Evolutionary conservation across 2,329 filamentous ascomycete genomes (phyloP).

Genomic region (Ophiostoma piceae): DNA sequence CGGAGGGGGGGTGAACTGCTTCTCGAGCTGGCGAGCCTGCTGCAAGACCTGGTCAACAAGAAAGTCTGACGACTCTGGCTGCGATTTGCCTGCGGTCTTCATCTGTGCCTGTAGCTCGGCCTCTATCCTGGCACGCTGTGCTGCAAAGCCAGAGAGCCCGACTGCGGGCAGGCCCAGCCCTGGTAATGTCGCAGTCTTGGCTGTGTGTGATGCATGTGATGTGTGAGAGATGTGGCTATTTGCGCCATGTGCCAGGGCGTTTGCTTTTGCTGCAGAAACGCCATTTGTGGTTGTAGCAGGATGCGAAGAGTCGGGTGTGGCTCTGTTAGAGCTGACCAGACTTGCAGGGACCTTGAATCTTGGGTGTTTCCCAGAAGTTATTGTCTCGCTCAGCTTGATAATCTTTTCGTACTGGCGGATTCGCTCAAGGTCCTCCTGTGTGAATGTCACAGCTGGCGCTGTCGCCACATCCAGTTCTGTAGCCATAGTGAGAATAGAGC

Average conservation of each 20-base stretch:
- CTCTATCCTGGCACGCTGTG: constrained; percentile 79
- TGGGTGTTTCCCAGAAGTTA: constrained; percentile 71
- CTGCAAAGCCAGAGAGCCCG: constrained; percentile 65
- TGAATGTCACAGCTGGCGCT: constrained; percentile 30
- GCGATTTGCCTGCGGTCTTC: constrained; percentile 53
- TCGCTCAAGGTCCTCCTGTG: constrained; percentile 50
- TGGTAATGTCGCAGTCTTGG: constrained; percentile 13
- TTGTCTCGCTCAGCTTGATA: constrained; percentile 70
- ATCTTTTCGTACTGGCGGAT: constrained; percentile 73
- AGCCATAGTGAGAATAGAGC: constrained; percentile 25
- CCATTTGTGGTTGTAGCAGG: constrained; percentile 32
- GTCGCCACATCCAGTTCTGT: constrained; percentile 24
- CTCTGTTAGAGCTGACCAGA: neutral
- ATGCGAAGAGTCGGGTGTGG: neutral
- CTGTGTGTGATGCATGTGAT: neutral
- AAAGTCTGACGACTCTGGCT: constrained; percentile 54
- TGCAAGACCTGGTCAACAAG: constrained; percentile 68
- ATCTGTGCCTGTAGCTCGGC: constrained; percentile 69
- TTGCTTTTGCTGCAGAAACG: constrained; percentile 23
- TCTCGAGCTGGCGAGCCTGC: constrained; percentile 65
- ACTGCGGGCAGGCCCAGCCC: constrained; percentile 17
- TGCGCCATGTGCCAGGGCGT: neutral
- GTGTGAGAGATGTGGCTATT: neutral
- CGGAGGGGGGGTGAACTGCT: constrained; percentile 58
- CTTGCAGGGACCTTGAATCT: constrained; percentile 50